phyloP scores from a whole-genome alignment of 2,329 filamentous ascomycete genomes.

The Sporothrix humicola region DNA sequence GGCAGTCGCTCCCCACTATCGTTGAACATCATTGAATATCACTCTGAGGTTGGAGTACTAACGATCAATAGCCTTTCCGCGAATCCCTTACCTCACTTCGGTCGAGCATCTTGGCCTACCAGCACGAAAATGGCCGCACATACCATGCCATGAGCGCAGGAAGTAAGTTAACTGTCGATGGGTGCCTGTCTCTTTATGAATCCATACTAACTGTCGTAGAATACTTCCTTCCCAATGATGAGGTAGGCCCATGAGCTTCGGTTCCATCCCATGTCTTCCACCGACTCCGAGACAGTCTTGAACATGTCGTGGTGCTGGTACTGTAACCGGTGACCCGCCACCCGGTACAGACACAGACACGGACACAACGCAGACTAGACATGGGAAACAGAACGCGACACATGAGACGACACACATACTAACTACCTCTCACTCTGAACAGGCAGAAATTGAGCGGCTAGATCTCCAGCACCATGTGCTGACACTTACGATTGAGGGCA shows the following conservation, averaged over 20 bases:
- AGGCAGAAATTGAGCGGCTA: slow-evolving; percentile 5
- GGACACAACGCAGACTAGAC: neutral
- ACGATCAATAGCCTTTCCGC: slow-evolving; percentile 31
- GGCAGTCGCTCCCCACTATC: too few relatives aligned
- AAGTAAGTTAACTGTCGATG: slow-evolving; percentile 35
- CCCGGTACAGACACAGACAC: neutral
- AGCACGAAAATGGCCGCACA: slow-evolving; percentile 40
- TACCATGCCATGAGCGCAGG: slow-evolving; percentile 41
- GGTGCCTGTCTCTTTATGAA: neutral
- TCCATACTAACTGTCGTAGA: slow-evolving; percentile 33
- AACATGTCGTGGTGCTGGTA: neutral
- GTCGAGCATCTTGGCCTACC: slow-evolving; percentile 39
- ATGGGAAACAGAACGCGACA: neutral
- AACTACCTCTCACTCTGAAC: neutral
- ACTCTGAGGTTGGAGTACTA: neutral
- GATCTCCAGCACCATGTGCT: slow-evolving; percentile 39
- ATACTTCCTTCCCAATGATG: slow-evolving; percentile 39
- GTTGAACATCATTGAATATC: too few relatives aligned
- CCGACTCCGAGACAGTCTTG: neutral
- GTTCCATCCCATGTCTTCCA: neutral
- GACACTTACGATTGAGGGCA: slow-evolving; percentile 37
- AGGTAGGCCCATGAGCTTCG: slow-evolving; percentile 31
- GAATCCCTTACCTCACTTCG: slow-evolving; percentile 39
- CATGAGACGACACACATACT: neutral
- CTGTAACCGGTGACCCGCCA: slow-evolving; percentile 7